phyloP scores from a whole-genome alignment of 1,284 basidiomycete genomes.

The Trichosporon ovoides region DNA sequence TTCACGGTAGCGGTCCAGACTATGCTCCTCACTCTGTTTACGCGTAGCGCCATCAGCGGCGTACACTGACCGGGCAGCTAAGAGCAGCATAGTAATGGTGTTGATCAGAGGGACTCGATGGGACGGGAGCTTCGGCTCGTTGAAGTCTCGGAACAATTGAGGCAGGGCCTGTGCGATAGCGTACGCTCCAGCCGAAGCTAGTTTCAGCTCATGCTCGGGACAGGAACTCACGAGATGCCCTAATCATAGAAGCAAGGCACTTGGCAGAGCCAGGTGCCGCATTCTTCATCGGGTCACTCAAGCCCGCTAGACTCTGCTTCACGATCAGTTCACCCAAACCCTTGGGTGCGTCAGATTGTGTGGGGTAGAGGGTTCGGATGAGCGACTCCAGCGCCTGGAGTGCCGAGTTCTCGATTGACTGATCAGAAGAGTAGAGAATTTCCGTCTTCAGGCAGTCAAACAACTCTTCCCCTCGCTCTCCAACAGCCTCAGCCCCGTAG shows the following conservation, averaged over 20 bases:
- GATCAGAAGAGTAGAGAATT: conserved; percentile 86
- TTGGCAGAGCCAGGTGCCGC: conserved; percentile 79
- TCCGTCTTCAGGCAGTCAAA: conserved; percentile 86
- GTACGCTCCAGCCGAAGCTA: conserved; percentile 67
- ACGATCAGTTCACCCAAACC: conserved; percentile 67
- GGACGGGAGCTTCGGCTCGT: conserved; percentile 67
- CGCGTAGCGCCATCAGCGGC: conserved; percentile 23
- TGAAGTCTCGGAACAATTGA: conserved; percentile 68
- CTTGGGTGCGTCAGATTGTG: conserved; percentile 45
- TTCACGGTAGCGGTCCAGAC: conserved; percentile 66
- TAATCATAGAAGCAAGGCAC: conserved; percentile 67
- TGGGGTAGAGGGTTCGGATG: conserved; percentile 64
- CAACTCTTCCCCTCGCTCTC: conserved; percentile 63
- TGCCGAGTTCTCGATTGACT: conserved; percentile 64
- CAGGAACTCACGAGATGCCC: conserved; percentile 62
- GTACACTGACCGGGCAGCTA: conserved; percentile 44
- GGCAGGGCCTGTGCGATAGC: conserved; percentile 64
- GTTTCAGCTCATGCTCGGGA: neutral
- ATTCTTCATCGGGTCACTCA: conserved; percentile 85
- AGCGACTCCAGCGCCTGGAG: conserved; percentile 65
- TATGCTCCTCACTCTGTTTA: conserved; percentile 41
- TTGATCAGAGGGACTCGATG: conserved; percentile 67
- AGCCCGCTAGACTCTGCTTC: conserved; percentile 68
- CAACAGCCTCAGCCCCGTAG: conserved; percentile 64
- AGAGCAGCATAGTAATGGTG: conserved; percentile 52